Evolutionary conservation across 352 stramenopile species (phyloP), one percentile per base, ranked within the genome.

Genomic region (Globisporangium polare): DNA sequence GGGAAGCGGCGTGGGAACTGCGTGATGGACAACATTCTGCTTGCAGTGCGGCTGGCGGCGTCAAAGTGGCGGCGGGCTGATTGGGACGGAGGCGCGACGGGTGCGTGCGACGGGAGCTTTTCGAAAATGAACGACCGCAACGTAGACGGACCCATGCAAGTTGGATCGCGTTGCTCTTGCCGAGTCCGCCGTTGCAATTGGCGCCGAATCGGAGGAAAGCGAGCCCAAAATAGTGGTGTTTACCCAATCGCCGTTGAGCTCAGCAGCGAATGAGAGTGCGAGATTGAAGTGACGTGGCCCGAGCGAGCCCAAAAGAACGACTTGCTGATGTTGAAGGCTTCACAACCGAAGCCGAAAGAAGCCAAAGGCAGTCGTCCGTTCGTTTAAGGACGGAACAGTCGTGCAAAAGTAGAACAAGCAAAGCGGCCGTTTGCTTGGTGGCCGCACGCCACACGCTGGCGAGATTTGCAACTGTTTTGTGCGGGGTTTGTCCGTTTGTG

Each of bases 1-100:
- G 80, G 71, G 73, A 94, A 92, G 65, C 85, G 85, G 24, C 85
- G 85, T 24, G 85, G 82, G 62, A 91, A 92, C 59, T 82, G 80
- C 17, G 85, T 94, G 73, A 94, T 92, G 58, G 72, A 74, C 67
- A 94, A 68, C 85, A 94, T 94, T 45, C 45, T 50, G 26, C 13
- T 13, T 13, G 57, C 17, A 15, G 6, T 29, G 6, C 12, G 18
- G 49, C 58, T 4, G 53, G 33, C 41, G 39, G n/a, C 53, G 54
- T 60, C n/a, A 37, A 47, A 53, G 26, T 35, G 39, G 54, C 18
- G 41, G 22, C 22, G 54, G 4, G 22, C 0, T n/a, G 41, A 17
- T 22, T 3, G 41, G 5, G 5, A 20, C 31, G 22, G 12, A 17
- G 15, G n/a, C n/a, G n/a, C n/a, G n/a, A n/a, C n/a, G n/a, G 3